Percentiles rank a stretch among this genome's conserved stretches.
phyloP scores from a whole-genome alignment of 306 rosid genomes.

The Aeschynomene evenia region DNA sequence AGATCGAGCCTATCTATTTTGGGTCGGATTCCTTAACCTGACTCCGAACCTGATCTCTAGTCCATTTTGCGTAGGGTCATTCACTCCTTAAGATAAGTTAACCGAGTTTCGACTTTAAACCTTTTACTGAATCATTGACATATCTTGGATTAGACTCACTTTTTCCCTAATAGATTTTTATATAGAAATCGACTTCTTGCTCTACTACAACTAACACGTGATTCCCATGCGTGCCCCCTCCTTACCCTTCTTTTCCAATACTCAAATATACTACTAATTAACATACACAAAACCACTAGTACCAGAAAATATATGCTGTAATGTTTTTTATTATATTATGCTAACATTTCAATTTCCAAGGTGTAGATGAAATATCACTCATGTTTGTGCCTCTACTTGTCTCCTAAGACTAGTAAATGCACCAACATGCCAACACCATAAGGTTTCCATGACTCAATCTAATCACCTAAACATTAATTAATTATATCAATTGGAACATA shows the following conservation, averaged over 20 bases:
- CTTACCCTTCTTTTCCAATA: slow-evolving; percentile 4
- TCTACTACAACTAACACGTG: slow-evolving; percentile 22
- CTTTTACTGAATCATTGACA: too few relatives aligned
- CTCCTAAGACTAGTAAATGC: slow-evolving; percentile 34
- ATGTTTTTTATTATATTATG: slow-evolving; percentile 43
- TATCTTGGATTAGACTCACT: too few relatives aligned
- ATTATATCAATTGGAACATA: slow-evolving; percentile 23
- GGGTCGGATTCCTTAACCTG: too few relatives aligned
- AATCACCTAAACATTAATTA: slow-evolving; percentile 15
- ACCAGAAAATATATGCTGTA: slow-evolving; percentile 24
- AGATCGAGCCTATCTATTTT: too few relatives aligned
- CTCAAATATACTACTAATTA: slow-evolving; percentile 13
- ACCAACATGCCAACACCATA: slow-evolving; percentile 27
- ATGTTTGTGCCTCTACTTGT: slow-evolving; percentile 47
- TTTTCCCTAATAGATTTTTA: too few relatives aligned
- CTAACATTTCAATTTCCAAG: slow-evolving; percentile 43
- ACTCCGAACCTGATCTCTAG: too few relatives aligned
- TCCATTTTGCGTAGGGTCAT: too few relatives aligned
- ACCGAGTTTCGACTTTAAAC: too few relatives aligned
- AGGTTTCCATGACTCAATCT: slow-evolving; percentile 35
- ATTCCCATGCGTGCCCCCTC: slow-evolving; percentile 22
- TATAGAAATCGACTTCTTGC: too few relatives aligned
- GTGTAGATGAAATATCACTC: slow-evolving; percentile 41
- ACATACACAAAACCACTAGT: slow-evolving; percentile 9
- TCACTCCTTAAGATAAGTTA: too few relatives aligned